Evolutionary conservation across 805 yeast species (phyloP).

Genomic region (Myxozyma monticola): DNA sequence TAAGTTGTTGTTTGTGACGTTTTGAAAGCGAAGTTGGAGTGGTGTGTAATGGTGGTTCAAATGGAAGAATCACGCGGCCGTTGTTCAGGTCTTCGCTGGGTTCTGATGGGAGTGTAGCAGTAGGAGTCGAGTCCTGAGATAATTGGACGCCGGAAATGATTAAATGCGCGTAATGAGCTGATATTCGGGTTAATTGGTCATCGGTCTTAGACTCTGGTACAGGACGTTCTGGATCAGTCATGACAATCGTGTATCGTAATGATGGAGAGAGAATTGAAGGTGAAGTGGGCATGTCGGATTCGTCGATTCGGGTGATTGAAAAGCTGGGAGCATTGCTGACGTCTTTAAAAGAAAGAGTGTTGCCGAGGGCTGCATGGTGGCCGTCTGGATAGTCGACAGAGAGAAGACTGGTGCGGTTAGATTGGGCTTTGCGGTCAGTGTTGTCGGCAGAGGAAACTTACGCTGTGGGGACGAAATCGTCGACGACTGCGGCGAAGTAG

Average conservation of each 20-base stretch:
- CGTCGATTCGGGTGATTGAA: conserved; percentile 19
- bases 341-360: conserved; percentile 9
- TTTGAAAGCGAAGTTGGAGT: neutral
- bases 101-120: neutral
- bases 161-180: conserved; percentile 16
- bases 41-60: neutral
- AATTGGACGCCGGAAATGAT: conserved; percentile 15
- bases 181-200: too few relatives aligned
- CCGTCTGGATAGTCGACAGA: conserved; percentile 22
- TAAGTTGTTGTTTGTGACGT: conserved; percentile 6
- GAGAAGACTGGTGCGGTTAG: conserved; percentile 17
- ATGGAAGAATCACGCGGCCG: too few relatives aligned
- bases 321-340: conserved; percentile 8
- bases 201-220: too few relatives aligned
- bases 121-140: conserved; percentile 1
- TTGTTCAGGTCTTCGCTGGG: too few relatives aligned
- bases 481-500: conserved; percentile 24
- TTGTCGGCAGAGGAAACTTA: conserved; percentile 5
- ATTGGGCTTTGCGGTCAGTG: too few relatives aligned
- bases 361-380: conserved; percentile 27
- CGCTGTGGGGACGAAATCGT: conserved; percentile 26
- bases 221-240: conserved; percentile 15
- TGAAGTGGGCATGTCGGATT: conserved; percentile 6
- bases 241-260: conserved; percentile 14
- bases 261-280: neutral